Evolutionary conservation across 805 yeast species (phyloP), one percentile per base, ranked within the genome.

Genomic region (Cyberlindnera mycetangii): DNA sequence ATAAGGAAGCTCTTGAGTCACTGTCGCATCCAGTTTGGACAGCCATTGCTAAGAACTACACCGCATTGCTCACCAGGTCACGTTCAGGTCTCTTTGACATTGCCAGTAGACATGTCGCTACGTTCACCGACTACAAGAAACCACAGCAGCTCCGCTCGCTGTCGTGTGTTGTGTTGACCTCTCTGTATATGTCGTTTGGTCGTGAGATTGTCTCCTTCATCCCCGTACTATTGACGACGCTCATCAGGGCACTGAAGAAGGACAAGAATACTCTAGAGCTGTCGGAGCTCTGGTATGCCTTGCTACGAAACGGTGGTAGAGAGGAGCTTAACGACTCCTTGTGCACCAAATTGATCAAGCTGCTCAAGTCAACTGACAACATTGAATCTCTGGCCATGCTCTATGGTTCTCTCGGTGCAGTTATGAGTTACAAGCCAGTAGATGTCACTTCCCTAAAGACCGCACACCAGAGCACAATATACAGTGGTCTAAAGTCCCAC

Each of bases 241-340:
- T 65, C 6, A 53, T 67, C 42, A 68, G 65, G 46, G 55, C 63
- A 17, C 35, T 70, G 18, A 69, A 67, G 45, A 68, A 67, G 41
- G 56, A 55, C 19, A 44, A 52, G 52, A 37, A 30, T 11, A 56
- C 35, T 44, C 58, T 44, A 16, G 52, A 60, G 48, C 32, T 55
- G 11, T 42, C 58, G 9, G 45, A 41, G 37, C 48, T 59, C 8
- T 44, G 57, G 37, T 52, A 48, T 15, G 43, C 54, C 1, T 43
- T 52, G 8, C 18, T 53, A 6, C 47, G 60, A 17, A 57, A 57
- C 34, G 59, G 62, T 12, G 62, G 62, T 3, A 16, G 41, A 5
- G 43, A 42, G 11, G 53, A 50, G 30, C 31, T 52, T 10, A 51
- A 36, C 21, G 57, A 53, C 4, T 44, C 53, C 9, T 7, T 45